phyloP scores from a whole-genome alignment of 345 rosid species.

The Geranium rotundifolium region DNA sequence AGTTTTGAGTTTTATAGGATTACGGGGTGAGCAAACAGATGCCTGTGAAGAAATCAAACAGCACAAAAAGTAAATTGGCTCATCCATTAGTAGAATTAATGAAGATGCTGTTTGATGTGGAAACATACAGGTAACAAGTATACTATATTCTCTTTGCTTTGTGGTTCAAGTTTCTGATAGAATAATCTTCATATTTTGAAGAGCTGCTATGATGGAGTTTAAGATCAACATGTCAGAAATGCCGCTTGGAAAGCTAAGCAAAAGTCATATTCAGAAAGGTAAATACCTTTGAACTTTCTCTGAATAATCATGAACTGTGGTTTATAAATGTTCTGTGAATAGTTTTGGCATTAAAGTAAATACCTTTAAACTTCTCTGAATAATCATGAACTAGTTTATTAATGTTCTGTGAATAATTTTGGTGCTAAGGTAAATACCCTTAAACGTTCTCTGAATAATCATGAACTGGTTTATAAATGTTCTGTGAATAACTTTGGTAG shows the following conservation, averaged over 20 bases:
- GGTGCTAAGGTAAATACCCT: no score
- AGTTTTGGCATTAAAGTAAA: no score
- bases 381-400: background rate
- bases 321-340: no score
- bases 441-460: background rate
- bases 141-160: constrained; percentile 5
- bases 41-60: constrained; percentile 27
- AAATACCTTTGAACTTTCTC: constrained; percentile 1
- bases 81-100: constrained; percentile 59
- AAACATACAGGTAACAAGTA: constrained; percentile 60
- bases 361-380: no score
- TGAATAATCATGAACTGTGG: no score
- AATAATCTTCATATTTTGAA: constrained; percentile 16
- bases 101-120: constrained; percentile 88
- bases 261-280: constrained; percentile 82
- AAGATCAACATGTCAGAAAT: constrained; percentile 95
- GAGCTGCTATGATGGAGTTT: constrained; percentile 97
- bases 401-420: no score
- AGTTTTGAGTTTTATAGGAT: constrained; percentile 41
- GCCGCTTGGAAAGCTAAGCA: constrained; percentile 97
- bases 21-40: constrained; percentile 71
- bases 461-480: constrained; percentile 1
- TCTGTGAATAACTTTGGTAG: constrained; percentile 3
- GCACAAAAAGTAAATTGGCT: constrained; percentile 51
- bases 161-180: constrained; percentile 10